phyloP scores from a whole-genome alignment of 2,329 filamentous ascomycete species.

The Phoma sp. region DNA sequence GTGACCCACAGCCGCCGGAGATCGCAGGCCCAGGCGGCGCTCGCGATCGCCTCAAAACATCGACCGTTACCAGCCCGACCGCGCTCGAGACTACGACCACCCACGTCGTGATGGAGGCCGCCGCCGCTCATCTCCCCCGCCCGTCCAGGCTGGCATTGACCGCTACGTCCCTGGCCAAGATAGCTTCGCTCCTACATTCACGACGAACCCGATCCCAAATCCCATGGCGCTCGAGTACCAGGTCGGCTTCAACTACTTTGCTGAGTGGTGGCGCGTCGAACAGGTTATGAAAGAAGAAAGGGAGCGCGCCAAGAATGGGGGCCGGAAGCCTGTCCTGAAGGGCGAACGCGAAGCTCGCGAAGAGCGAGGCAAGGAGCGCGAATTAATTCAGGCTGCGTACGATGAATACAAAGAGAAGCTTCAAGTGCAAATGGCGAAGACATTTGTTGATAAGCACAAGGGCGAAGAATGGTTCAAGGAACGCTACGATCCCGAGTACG shows the following conservation, averaged over 20 bases:
- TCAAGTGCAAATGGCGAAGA: constrained; percentile 77
- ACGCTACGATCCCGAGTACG: constrained; percentile 84
- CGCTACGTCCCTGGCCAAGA: constrained; percentile 83
- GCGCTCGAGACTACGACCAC: constrained; percentile 71
- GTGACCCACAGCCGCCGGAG: constrained; percentile 29
- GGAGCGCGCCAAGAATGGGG: constrained; percentile 72
- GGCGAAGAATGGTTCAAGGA: constrained; percentile 98
- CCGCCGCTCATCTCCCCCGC: constrained; percentile 66
- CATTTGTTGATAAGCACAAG: constrained; percentile 91
- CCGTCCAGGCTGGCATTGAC: constrained; percentile 73
- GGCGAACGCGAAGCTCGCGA: constrained; percentile 71
- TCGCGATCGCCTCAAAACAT: constrained; percentile 75
- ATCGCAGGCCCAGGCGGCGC: constrained; percentile 55
- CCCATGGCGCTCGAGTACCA: constrained; percentile 77
- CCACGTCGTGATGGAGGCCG: constrained; percentile 66
- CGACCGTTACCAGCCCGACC: constrained; percentile 78
- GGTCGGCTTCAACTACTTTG: constrained; percentile 84
- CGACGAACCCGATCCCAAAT: constrained; percentile 72
- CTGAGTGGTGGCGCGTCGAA: constrained; percentile 85
- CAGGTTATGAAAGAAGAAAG: constrained; percentile 84
- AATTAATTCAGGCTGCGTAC: constrained; percentile 74
- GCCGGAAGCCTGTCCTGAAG: constrained; percentile 68
- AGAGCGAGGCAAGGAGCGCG: constrained; percentile 79
- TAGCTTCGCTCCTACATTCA: constrained; percentile 56
- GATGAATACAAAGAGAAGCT: constrained; percentile 70